Percentiles rank a stretch among this genome's conserved stretches.
Evolutionary conservation across 352 stramenopile species (phyloP).

Genomic region (Pythium apleroticum): DNA sequence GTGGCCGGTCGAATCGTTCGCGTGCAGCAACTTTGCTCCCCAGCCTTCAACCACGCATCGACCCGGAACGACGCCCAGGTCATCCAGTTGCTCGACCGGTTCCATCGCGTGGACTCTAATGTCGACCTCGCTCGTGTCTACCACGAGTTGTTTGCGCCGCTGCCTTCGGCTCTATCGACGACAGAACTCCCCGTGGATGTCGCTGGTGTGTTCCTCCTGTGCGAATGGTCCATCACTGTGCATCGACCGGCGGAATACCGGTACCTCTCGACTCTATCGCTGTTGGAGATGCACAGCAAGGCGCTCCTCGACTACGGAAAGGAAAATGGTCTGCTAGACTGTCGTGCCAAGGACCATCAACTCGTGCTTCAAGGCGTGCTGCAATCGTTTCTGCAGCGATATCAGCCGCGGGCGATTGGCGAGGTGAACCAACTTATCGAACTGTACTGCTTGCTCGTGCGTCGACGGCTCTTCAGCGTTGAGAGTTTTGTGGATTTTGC

Average conservation of each 20-base stretch:
- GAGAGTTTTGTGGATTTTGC: constrained; percentile 75
- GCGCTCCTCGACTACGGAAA: constrained; percentile 56
- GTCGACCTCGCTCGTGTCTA: constrained; percentile 72
- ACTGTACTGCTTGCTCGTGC: constrained; percentile 76
- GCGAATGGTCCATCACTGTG: constrained; percentile 81
- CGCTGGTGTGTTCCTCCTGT: constrained; percentile 69
- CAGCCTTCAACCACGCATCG: constrained; percentile 31
- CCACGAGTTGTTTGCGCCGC: constrained; percentile 62
- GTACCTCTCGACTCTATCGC: constrained; percentile 72
- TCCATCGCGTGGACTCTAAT: constrained; percentile 75
- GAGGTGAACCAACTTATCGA: constrained; percentile 84
- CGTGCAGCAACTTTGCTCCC: constrained; percentile 48
- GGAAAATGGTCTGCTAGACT: constrained; percentile 51
- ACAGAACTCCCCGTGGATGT: constrained; percentile 66
- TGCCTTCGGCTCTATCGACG: constrained; percentile 40
- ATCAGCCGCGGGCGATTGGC: constrained; percentile 74
- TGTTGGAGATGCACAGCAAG: constrained; percentile 85
- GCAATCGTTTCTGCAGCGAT: constrained; percentile 71
- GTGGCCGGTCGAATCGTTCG: constrained; percentile 67
- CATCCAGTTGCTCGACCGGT: constrained; percentile 77
- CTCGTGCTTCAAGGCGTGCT: constrained; percentile 75
- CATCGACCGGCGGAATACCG: constrained; percentile 80
- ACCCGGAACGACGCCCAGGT: constrained; percentile 78
- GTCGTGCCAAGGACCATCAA: constrained; percentile 49
- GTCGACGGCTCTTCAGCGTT: constrained; percentile 69